Conservation (phyloP, 2,329 filamentous ascomycete genomes). For the Amauroascus niger region DNA sequence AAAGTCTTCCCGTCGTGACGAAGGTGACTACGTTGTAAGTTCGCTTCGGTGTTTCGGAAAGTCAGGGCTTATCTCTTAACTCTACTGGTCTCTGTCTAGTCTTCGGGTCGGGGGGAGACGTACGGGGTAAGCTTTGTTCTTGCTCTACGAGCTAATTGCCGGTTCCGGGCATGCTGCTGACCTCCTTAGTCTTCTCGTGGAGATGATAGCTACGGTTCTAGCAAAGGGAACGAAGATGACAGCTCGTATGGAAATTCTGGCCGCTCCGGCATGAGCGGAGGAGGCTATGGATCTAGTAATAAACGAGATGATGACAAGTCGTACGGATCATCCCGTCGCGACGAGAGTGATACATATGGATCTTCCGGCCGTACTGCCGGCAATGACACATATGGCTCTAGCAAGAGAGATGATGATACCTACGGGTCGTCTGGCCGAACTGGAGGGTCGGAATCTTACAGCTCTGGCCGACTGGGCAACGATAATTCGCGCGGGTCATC, state of each 20-base stretch:
- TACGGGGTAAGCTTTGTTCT: constrained; percentile 7
- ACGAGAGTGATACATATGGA: constrained; percentile 6
- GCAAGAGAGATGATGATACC: background rate
- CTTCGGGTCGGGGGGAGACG: constrained; percentile 1
- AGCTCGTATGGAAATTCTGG: constrained; percentile 6
- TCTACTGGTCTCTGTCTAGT: background rate
- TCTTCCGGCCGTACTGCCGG: background rate
- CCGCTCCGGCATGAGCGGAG: background rate
- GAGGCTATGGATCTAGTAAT: background rate
- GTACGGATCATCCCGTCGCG: background rate
- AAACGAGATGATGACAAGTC: background rate
- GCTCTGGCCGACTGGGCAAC: background rate
- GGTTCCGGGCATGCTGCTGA: background rate
- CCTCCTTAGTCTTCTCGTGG: background rate
- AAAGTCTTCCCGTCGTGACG: constrained; percentile 1
- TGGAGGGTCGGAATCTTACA: background rate
- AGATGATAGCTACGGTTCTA: constrained; percentile 10
- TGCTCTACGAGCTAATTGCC: background rate
- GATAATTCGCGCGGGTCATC: background rate
- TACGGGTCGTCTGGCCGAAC: background rate
- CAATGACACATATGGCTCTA: background rate
- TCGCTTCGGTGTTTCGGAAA: background rate
- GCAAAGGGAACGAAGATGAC: background rate
- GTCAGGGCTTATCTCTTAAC: background rate
- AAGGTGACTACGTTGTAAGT: constrained; percentile 1